Evolutionary conservation across 257 asterid genomes (phyloP), one percentile per base, ranked within the genome.

Genomic region (Capsicum rhomboideum): DNA sequence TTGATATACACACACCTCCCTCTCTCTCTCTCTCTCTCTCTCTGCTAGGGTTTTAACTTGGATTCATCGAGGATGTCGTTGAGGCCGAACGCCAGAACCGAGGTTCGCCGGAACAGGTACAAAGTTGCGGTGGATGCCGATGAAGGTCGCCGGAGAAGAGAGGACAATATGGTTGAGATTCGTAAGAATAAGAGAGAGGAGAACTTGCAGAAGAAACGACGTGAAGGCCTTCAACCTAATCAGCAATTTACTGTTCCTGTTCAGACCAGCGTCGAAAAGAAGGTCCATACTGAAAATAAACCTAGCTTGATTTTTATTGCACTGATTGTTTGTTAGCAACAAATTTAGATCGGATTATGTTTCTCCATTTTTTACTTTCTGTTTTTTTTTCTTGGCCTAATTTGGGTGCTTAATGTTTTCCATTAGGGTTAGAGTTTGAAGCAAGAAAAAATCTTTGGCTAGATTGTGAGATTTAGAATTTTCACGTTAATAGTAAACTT

Each of bases 61-160:
- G 46, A 56, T 69, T 52, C 55, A 54, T 80, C 82, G 40, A 85
- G 79, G 53, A 94, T 95, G 99, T 92, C 98, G 84, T 86, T 95
- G 88, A 93, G 98, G 83, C 99, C 98, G 46, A 93, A 87, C 78
- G 87, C 96, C 6, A 90, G 92, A 83, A 87, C 86, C 4, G 98
- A 95, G 84, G 88, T 88, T 86, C 97, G 99, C 85, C 98, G 99
- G 72, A 92, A 90, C 90, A 85, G 92, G 88, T 96, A 96, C 88
- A 96, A 94, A 91, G 97, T 94, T 37, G 96, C 97, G 28, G 98
- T 96, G 10, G 98, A 94, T 82, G 98, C 98, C 23, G 99, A 94
- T 2, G 98, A 94, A 89, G 98, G 99, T 1, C 91, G 99, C 28
- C 92, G 99, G 17, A 89, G 98, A 78, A 91, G 99, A 85, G 99